Evolutionary conservation across 2,329 filamentous ascomycete species (phyloP).

Genomic region (Apiospora arundinis): DNA sequence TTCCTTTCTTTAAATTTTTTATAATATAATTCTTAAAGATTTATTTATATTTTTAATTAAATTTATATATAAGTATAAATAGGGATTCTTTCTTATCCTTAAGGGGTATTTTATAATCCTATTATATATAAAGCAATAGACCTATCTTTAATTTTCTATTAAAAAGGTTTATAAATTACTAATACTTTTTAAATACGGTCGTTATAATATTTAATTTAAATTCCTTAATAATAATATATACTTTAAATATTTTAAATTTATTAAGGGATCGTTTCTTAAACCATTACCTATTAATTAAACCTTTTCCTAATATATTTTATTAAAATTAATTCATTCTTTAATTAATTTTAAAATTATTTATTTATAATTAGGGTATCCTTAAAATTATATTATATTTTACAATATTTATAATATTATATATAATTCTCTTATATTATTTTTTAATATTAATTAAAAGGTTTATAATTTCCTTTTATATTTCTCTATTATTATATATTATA

Average conservation of each 20-base stretch:
- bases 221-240: background rate
- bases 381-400: background rate
- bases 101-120: background rate
- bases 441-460: background rate
- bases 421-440: background rate
- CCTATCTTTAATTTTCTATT: background rate
- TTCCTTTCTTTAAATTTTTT: background rate
- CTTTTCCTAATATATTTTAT: background rate
- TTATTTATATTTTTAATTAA: background rate
- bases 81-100: background rate
- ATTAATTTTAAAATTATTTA: background rate
- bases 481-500: background rate
- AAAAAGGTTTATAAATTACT: background rate
- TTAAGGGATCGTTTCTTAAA: no score
- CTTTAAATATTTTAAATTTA: background rate
- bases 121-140: background rate
- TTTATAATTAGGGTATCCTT: background rate
- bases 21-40: background rate
- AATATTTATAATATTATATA: background rate
- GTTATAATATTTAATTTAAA: background rate
- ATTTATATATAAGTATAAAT: background rate
- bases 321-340: background rate
- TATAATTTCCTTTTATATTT: background rate
- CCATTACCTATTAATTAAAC: background rate
- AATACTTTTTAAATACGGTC: background rate